Percentiles rank a stretch among this genome's conserved stretches.
Evolutionary conservation across 2,329 filamentous ascomycete species (phyloP).

Genomic region (Celoporthe dispersa): DNA sequence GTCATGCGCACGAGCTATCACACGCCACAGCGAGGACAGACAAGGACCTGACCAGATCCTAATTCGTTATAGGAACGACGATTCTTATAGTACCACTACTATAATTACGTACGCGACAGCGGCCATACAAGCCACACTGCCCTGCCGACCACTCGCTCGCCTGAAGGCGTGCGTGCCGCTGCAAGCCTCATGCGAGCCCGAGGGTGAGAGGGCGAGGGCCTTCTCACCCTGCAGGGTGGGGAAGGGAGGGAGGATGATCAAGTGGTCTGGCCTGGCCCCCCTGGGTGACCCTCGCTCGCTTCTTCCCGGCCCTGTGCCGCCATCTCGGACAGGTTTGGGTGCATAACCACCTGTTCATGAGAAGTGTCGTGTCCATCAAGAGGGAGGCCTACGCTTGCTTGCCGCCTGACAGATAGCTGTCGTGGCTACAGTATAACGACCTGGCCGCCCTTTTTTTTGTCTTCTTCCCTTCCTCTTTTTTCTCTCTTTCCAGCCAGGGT

Average conservation of each 20-base stretch:
- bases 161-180: background rate
- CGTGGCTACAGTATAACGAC: background rate
- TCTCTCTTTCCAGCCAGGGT: background rate
- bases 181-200: background rate
- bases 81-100: background rate
- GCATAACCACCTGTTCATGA: background rate
- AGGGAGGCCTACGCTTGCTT: too few relatives aligned
- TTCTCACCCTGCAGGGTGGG: constrained; percentile 10
- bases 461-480: background rate
- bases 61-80: background rate
- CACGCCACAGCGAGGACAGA: background rate
- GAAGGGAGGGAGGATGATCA: background rate
- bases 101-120: background rate
- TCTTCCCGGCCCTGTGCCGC: background rate
- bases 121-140: background rate
- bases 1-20: background rate
- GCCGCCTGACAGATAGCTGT: too few relatives aligned
- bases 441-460: too few relatives aligned
- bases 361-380: too few relatives aligned
- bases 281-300: background rate
- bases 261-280: background rate
- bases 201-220: background rate
- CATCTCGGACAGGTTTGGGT: background rate
- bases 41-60: background rate
- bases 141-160: background rate